Evolutionary conservation across 257 asterid species (phyloP).

Genomic region (Petunia axillaris): DNA sequence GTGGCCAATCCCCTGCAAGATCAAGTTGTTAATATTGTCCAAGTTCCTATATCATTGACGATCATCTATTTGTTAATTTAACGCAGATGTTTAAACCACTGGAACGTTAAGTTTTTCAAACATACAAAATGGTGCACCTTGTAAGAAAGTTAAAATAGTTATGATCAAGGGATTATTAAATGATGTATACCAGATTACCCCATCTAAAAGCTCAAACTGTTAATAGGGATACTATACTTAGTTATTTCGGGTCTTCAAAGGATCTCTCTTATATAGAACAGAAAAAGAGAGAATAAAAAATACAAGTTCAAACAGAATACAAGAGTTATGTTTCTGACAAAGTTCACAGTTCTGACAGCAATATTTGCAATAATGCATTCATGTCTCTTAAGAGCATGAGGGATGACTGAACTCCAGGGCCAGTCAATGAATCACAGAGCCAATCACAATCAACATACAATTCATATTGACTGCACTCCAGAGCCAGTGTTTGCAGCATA

Average conservation of each 20-base stretch:
- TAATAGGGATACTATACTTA: too few relatives aligned
- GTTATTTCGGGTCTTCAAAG: too few relatives aligned
- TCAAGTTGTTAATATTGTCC: slow-evolving; percentile 20
- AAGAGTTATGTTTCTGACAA: background rate
- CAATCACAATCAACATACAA: background rate
- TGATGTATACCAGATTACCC: too few relatives aligned
- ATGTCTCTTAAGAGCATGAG: background rate
- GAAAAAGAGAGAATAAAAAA: background rate
- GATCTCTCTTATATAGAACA: background rate
- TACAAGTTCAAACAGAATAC: background rate
- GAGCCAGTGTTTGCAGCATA: slow-evolving; percentile 94
- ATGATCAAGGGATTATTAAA: too few relatives aligned
- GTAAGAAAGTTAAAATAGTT: too few relatives aligned
- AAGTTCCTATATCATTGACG: slow-evolving; percentile 9
- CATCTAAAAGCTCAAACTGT: too few relatives aligned
- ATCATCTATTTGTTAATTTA: background rate
- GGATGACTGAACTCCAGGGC: background rate
- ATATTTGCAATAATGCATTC: background rate
- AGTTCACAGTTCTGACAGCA: background rate
- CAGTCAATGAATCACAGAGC: background rate
- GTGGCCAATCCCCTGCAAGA: slow-evolving; percentile 77
- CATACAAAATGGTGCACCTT: background rate
- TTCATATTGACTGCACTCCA: slow-evolving; percentile 46
- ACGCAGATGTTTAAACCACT: background rate
- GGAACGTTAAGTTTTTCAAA: background rate